Percentiles rank a stretch among this genome's conserved stretches.
Conservation (phyloP, 495 filamentous ascomycete species). For the Aspergillus heteromorphus region DNA sequence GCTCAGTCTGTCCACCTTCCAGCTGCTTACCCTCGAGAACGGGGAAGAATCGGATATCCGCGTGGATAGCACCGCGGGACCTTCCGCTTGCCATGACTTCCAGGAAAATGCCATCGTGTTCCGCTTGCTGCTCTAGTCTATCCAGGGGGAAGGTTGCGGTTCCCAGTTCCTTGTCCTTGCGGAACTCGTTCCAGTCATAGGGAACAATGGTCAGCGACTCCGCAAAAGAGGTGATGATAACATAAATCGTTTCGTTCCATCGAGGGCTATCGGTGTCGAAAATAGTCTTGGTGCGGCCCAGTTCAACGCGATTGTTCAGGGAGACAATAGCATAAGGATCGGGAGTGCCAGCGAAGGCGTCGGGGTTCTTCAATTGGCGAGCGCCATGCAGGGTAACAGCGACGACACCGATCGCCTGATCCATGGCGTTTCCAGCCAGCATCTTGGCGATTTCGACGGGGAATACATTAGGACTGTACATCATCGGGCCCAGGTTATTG, state of each 20-base stretch:
- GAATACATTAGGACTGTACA: slow-evolving; percentile 96
- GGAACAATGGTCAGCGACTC: slow-evolving; percentile 77
- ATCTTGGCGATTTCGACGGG: slow-evolving; percentile 98
- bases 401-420: slow-evolving; percentile 92
- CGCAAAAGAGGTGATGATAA: slow-evolving; percentile 84
- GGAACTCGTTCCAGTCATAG: slow-evolving; percentile 90
- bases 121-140: slow-evolving; percentile 64
- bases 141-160: slow-evolving; percentile 79
- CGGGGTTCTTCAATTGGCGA: slow-evolving; percentile 86
- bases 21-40: slow-evolving; percentile 68
- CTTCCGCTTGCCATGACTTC: slow-evolving; percentile 84
- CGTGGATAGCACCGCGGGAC: slow-evolving; percentile 68
- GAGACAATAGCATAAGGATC: slow-evolving; percentile 91
- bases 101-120: slow-evolving; percentile 77
- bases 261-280: slow-evolving; percentile 78
- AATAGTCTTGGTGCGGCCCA: slow-evolving; percentile 85
- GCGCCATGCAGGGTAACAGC: slow-evolving; percentile 89
- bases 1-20: slow-evolving; percentile 69
- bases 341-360: slow-evolving; percentile 87
- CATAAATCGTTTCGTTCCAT: slow-evolving; percentile 95
- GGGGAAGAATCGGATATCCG: slow-evolving; percentile 92
- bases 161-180: slow-evolving; percentile 95
- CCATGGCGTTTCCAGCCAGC: slow-evolving; percentile 89
- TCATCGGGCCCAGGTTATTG: slow-evolving; percentile 85
- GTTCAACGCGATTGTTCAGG: slow-evolving; percentile 69